Base-by-base conservation (phyloP, 108 stramenopile species). In the Cyclostephanos invisitatus region DNA sequence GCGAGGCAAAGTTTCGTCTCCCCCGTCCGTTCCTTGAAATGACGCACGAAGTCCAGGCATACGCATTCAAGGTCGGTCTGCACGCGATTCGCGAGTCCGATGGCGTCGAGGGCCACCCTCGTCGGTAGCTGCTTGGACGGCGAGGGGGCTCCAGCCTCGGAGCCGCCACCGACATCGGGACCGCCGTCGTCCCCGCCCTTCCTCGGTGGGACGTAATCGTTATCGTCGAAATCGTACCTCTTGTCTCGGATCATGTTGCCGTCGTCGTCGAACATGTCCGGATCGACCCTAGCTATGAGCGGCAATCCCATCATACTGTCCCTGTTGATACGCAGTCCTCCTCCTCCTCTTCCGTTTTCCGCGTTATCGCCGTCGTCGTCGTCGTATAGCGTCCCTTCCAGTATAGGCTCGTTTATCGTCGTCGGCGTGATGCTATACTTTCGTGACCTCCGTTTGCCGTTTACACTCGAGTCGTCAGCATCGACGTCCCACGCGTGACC, bases 61-160 rank as follows among this genome's bases (percentile, higher is more conserved):
- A 94, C 93, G 18, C 73, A 59, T 84, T 98, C 97, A 47, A 96
- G 62, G 54, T 96, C 93, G 10, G 78, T 64, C 80, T 95, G 92
- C 12, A 95, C 81, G 11, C 90, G 88, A 82, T 77, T 62, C 20
- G 90, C 89, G 38, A 96, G 74, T 20, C 82, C 65, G 47, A 96
- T 90, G 12, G 94, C 94, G 72, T 92, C 89, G 22, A 92, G 62
- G 22, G 90, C 90, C 10, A 95, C 94, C 46, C 73, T 80, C 36
- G 86, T 83, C 17, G 94, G 94, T 9, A 90, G 75, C 40, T 81
- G 80, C 64, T 83, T 79, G 24, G 82, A 59, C 14, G 24, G n/a
- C 36, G 42, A 15, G 38, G 2, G 14, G 38, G 1, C 36, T 59
- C 15, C 77, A 17, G 21, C 73, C 54, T 71, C 75, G 7, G 72